phyloP scores from a whole-genome alignment of 257 asterid species.

The Solanum tarijense region DNA sequence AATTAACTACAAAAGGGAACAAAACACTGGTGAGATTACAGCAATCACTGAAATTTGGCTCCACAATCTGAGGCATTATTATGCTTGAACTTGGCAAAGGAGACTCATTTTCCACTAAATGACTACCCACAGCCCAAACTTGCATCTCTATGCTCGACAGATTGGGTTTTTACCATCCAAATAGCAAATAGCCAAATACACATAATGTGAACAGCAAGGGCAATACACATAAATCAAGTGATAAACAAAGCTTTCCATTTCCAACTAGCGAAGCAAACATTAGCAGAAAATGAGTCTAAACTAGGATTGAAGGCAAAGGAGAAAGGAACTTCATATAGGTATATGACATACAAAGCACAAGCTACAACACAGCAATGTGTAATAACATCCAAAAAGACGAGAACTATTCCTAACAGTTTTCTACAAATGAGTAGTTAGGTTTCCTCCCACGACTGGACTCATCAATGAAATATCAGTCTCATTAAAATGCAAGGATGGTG shows the following conservation, averaged over 20 bases:
- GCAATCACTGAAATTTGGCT: not conserved
- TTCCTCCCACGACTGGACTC: not conserved
- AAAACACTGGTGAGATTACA: not conserved
- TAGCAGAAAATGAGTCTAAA: not conserved
- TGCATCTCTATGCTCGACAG: constrained; percentile 1
- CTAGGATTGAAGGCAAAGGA: not conserved
- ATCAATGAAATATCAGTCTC: not conserved
- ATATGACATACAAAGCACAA: not conserved
- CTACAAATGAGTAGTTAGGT: not conserved
- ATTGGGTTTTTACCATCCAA: not conserved
- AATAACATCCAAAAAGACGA: not conserved
- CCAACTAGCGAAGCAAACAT: not conserved
- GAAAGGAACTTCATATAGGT: not conserved
- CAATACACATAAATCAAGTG: not conserved
- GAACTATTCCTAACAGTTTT: not conserved
- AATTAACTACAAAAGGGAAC: not conserved
- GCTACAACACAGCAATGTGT: not conserved
- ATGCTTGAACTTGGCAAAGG: not conserved
- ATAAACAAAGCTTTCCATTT: not conserved
- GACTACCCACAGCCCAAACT: constrained; percentile 4
- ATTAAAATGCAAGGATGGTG: not conserved
- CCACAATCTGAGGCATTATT: constrained; percentile 1
- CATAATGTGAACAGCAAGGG: not conserved
- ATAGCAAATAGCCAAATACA: not conserved
- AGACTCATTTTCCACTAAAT: constrained; percentile 2